Evolutionary conservation across 306 rosid species (phyloP).

Genomic region (Fragaria ananassa): DNA sequence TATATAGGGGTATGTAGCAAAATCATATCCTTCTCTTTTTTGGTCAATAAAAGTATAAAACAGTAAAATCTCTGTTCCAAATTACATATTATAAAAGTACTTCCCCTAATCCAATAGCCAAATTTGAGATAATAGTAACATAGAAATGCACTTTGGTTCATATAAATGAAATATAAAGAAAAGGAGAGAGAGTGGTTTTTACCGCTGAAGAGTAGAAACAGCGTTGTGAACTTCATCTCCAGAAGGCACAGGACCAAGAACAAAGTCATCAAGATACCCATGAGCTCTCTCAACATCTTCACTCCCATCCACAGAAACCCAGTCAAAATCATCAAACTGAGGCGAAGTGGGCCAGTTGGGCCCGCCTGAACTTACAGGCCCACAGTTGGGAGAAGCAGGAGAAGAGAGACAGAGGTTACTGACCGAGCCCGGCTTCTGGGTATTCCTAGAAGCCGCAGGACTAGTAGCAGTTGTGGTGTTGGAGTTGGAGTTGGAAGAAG

Average conservation of each 20-base stretch:
- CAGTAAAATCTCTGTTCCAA: too few species aligned
- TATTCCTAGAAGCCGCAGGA: slow-evolving; percentile 25
- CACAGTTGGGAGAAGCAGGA: slow-evolving; percentile 26
- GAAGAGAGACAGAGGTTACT: slow-evolving; percentile 29
- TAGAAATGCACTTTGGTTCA: background rate
- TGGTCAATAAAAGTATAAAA: too few species aligned
- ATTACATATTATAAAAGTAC: background rate
- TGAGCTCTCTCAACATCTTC: slow-evolving; percentile 20
- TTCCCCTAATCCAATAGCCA: background rate
- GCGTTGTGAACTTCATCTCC: slow-evolving; percentile 45
- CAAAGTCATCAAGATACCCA: slow-evolving; percentile 24
- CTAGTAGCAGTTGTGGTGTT: slow-evolving; percentile 11
- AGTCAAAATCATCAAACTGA: slow-evolving; percentile 37
- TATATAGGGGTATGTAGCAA: background rate
- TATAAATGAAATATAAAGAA: background rate
- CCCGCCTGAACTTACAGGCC: slow-evolving; percentile 19
- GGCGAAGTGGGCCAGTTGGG: slow-evolving; percentile 25
- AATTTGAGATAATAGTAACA: background rate
- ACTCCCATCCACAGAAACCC: slow-evolving; percentile 37
- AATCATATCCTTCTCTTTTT: background rate
- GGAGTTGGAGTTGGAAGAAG: slow-evolving; percentile 3
- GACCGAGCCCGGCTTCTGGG: slow-evolving; percentile 24
- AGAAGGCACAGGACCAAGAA: slow-evolving; percentile 45
- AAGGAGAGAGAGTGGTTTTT: background rate
- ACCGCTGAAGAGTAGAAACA: slow-evolving; percentile 51